A percentile compares a stretch with the other conserved stretches of the same genome.
phyloP scores from a whole-genome alignment of 805 yeast genomes.

The Candida sonorensis region DNA sequence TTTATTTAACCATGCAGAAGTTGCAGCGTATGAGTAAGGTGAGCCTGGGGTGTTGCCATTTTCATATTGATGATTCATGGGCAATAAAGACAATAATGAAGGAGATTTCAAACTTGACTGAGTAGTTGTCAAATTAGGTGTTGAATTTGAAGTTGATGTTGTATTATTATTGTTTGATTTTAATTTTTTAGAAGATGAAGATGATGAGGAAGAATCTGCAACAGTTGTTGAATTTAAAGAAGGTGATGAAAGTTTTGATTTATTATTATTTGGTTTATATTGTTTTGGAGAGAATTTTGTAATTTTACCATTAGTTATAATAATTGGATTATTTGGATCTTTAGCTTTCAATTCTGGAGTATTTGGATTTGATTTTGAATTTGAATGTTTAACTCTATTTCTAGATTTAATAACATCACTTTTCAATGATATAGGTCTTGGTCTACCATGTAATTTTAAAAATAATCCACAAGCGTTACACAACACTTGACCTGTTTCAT shows the following conservation, averaged over 20 bases:
- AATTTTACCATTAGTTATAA: constrained; percentile 14
- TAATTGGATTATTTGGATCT: constrained; percentile 27
- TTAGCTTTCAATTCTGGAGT: constrained; percentile 53
- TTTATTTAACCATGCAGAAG: constrained; percentile 23
- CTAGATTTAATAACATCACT: constrained; percentile 90
- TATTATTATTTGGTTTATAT: constrained; percentile 24
- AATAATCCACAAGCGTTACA: constrained; percentile 95
- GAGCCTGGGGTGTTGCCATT: constrained; percentile 22
- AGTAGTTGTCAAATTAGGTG: too few species aligned
- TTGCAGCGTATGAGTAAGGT: constrained; percentile 22
- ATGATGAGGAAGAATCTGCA: not conserved
- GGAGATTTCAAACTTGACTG: constrained; percentile 29
- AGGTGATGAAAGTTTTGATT: constrained; percentile 13
- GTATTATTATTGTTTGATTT: too few species aligned
- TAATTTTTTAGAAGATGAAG: too few species aligned
- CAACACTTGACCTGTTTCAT: constrained; percentile 81
- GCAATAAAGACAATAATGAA: constrained; percentile 33
- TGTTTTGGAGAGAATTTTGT: constrained; percentile 32
- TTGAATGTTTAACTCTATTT: constrained; percentile 63
- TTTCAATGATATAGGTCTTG: constrained; percentile 85
- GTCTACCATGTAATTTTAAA: constrained; percentile 83
- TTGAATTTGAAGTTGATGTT: constrained; percentile 6
- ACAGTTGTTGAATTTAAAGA: constrained; percentile 7
- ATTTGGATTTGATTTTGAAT: constrained; percentile 38
- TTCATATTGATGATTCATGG: constrained; percentile 26